Conservation (phyloP, 768 basidiomycete species). For the Tremella fuciformis region DNA sequence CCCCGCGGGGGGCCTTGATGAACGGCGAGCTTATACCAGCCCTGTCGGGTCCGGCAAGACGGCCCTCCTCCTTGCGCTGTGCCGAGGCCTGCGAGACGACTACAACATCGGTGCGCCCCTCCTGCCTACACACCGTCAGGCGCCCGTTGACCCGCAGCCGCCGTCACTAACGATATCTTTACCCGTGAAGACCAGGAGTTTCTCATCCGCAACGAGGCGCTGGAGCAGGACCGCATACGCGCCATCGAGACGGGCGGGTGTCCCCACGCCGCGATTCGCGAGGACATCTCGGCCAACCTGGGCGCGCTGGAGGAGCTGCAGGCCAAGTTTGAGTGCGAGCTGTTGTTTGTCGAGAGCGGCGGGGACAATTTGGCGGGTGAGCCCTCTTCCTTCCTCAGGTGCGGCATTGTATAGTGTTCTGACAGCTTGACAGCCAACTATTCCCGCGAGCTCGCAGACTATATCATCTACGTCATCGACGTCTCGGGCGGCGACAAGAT, state of each 20-base stretch:
- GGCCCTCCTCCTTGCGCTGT: slow-evolving; percentile 84
- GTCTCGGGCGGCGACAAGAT: slow-evolving; percentile 90
- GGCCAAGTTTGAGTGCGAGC: slow-evolving; percentile 80
- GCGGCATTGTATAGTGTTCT: not conserved
- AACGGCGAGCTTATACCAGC: too few relatives aligned
- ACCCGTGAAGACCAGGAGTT: slow-evolving; percentile 99
- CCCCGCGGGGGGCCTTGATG: slow-evolving; percentile 2
- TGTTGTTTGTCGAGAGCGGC: slow-evolving; percentile 92
- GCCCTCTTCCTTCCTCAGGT: slow-evolving; percentile 14
- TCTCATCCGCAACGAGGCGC: slow-evolving; percentile 84
- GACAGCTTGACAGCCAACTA: slow-evolving; percentile 66
- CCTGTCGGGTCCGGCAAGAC: slow-evolving; percentile 99
- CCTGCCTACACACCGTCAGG: slow-evolving; percentile 4
- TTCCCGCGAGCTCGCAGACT: slow-evolving; percentile 92
- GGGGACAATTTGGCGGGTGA: slow-evolving; percentile 83
- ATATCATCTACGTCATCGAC: slow-evolving; percentile 67
- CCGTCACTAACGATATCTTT: slow-evolving; percentile 99
- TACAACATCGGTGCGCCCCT: slow-evolving; percentile 81
- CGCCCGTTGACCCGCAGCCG: slow-evolving; percentile 58
- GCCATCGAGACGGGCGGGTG: slow-evolving; percentile 97
- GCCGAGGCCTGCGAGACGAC: slow-evolving; percentile 70
- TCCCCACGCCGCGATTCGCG: slow-evolving; percentile 95
- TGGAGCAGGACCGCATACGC: slow-evolving; percentile 75
- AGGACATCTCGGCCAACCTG: slow-evolving; percentile 97
- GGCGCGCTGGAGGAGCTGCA: slow-evolving; percentile 92